Conservation (phyloP, 192 early-diverging fungal species). For the Backusella morwellensis region DNA sequence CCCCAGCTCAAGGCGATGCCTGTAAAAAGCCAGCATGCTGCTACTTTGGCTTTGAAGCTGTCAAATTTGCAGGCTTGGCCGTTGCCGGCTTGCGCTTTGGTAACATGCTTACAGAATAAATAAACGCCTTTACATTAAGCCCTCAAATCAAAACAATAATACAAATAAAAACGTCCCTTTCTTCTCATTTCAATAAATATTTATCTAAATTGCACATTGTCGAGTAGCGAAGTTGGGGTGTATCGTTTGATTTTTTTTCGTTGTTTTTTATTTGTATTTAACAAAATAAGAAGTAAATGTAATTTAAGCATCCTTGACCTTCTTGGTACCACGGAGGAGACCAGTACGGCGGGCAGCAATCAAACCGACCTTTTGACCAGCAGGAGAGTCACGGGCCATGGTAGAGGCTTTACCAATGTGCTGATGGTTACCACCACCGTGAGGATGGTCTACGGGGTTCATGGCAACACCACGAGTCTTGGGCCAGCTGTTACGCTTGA, state of each 20-base stretch:
- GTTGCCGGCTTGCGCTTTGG: slow-evolving; percentile 28
- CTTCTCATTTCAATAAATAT: background rate
- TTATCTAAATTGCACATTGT: background rate
- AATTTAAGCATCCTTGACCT: slow-evolving; percentile 65
- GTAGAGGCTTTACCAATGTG: slow-evolving; percentile 99
- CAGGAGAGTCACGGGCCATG: slow-evolving; percentile 84
- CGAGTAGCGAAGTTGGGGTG: background rate
- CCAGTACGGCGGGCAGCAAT: slow-evolving; percentile 75
- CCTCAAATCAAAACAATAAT: background rate
- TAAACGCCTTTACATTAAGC: background rate
- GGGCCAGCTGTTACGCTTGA: slow-evolving; percentile 99
- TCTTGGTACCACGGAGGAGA: slow-evolving; percentile 99
- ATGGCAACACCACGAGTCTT: slow-evolving; percentile 99
- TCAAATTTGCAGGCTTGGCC: slow-evolving; percentile 21
- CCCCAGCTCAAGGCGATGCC: background rate
- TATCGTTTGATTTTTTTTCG: background rate
- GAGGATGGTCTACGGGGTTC: slow-evolving; percentile 94
- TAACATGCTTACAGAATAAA: slow-evolving; percentile 24
- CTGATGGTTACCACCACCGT: slow-evolving; percentile 99
- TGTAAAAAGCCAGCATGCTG: background rate
- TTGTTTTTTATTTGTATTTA: background rate
- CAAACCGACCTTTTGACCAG: slow-evolving; percentile 93
- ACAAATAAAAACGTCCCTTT: background rate
- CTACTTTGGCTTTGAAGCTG: slow-evolving; percentile 23
- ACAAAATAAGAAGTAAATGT: background rate